Evolutionary conservation across 2,329 filamentous ascomycete genomes (phyloP), one percentile per base, ranked within the genome.

Genomic region (Claviceps humidiphila): DNA sequence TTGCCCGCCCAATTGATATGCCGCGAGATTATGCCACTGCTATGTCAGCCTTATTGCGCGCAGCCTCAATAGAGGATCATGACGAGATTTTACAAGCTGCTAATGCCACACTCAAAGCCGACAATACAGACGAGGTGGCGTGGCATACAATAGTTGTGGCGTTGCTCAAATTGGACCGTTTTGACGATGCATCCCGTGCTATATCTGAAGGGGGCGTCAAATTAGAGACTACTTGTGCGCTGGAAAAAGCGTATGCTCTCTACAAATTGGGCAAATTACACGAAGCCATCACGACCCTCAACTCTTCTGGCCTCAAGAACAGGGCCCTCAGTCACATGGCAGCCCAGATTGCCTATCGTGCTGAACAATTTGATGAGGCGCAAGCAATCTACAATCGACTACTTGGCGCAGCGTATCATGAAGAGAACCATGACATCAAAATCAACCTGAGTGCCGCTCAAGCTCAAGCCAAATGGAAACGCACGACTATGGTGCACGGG

Each of bases 221-320:
- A 57, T 69, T 90, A 53, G 78, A 82, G 63, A 71, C 77, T 41
- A 68, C 69, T 53, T 87, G 83, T 58, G 62, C 69, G 16, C 73
- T 90, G 44, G 87, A 90, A 66, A 83, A 83, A 64, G 80, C 85
- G 2, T 94, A 94, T 70, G 84, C 85, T n/a, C 75, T 90, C 20
- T 94, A 93, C 71, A 93, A 90, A 71, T 77, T 80, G 0, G 85
- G 86, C 24, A 75, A 81, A 57, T 75, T 88, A 1, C 71, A 76
- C 20, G 82, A 84, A 53, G 87, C 87, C n/a, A 74, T 77, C 26
- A 66, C 63, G 2, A 56, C 70, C 16, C 61, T 77, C 17, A 60
- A 67, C 16, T 58, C 70, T 11, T 58, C 58, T 11, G 61, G 63
- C 7, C 26, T 62, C 24, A 53, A 61, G 3, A 58, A 69, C 55